These are phyloP conservation scores for Margaritispora aquatica DNA, from an alignment of 495 filamentous ascomycete genomes.

Conservation along the genomic window DNA sequence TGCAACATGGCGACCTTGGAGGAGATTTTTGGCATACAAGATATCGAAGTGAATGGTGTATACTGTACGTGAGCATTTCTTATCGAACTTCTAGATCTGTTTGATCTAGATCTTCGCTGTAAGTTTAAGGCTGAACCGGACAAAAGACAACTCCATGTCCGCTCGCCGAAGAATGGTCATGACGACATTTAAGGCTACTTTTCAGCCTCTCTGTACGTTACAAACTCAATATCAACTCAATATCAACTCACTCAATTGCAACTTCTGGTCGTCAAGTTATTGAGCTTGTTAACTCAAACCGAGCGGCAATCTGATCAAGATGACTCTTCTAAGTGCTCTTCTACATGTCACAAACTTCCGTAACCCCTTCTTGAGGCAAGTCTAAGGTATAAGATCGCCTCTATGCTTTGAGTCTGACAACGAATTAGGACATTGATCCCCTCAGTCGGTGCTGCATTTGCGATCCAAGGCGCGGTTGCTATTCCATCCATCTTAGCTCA, in stretches of 20 bases:
- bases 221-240: not conserved
- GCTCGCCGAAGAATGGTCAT: not conserved
- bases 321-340: constrained; percentile 43
- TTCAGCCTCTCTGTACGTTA: not conserved
- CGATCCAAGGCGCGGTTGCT: constrained; percentile 48
- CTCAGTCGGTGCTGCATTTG: constrained; percentile 47
- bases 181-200: not conserved
- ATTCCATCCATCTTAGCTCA: constrained; percentile 51
- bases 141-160: not conserved
- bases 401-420: not conserved
- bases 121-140: not conserved
- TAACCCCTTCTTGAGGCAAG: constrained; percentile 45
- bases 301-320: constrained; percentile 14
- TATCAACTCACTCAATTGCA: not conserved
- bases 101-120: not conserved
- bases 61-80: too few relatives aligned
- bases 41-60: too few relatives aligned
- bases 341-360: constrained; percentile 51
- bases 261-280: not conserved
- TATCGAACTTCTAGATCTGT: too few relatives aligned
- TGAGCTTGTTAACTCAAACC: not conserved
- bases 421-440: constrained; percentile 44
- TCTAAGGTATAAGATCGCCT: not conserved
- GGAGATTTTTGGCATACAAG: too few relatives aligned
- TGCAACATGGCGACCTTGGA: too few relatives aligned